Conservation (phyloP, 73 alveolate genomes). For the Halteria grandinella region DNA sequence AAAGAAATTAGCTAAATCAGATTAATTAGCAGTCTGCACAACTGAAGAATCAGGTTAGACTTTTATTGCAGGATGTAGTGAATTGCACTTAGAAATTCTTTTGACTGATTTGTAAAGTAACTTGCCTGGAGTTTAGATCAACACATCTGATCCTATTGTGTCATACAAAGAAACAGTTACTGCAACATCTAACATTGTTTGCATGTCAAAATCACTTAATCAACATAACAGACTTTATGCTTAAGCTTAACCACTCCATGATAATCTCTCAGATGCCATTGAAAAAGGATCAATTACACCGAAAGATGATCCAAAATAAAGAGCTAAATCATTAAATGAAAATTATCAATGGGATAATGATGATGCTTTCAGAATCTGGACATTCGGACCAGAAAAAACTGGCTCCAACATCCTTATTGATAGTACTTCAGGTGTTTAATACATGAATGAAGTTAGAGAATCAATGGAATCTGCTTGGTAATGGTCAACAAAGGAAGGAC, state of each 20-base stretch:
- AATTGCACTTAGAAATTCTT: slow-evolving; percentile 71
- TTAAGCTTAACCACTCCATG: slow-evolving; percentile 90
- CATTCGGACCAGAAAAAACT: slow-evolving; percentile 93
- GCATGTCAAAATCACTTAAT: slow-evolving; percentile 98
- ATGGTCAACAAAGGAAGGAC: slow-evolving; percentile 96
- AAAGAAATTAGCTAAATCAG: slow-evolving; percentile 53
- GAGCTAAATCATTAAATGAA: slow-evolving; percentile 85
- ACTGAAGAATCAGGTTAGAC: slow-evolving; percentile 59
- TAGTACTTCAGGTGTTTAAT: slow-evolving; percentile 87
- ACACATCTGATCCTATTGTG: slow-evolving; percentile 67
- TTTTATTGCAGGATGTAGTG: slow-evolving; percentile 74
- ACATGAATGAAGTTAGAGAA: slow-evolving; percentile 92
- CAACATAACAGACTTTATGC: slow-evolving; percentile 96
- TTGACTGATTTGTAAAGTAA: slow-evolving; percentile 67
- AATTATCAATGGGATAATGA: slow-evolving; percentile 78
- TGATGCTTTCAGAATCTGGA: slow-evolving; percentile 91
- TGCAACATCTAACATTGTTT: slow-evolving; percentile 67
- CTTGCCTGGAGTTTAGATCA: slow-evolving; percentile 84
- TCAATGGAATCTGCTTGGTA: slow-evolving; percentile 90
- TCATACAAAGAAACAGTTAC: slow-evolving; percentile 76
- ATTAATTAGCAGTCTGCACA: slow-evolving; percentile 43
- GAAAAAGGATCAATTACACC: slow-evolving; percentile 81
- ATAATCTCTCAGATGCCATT: slow-evolving; percentile 88
- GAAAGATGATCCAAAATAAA: slow-evolving; percentile 87
- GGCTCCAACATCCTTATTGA: slow-evolving; percentile 95